A percentile compares a stretch with the other conserved stretches of the same genome.
Evolutionary conservation across 345 rosid genomes (phyloP).

Genomic region (Eucalyptus leucophloia): DNA sequence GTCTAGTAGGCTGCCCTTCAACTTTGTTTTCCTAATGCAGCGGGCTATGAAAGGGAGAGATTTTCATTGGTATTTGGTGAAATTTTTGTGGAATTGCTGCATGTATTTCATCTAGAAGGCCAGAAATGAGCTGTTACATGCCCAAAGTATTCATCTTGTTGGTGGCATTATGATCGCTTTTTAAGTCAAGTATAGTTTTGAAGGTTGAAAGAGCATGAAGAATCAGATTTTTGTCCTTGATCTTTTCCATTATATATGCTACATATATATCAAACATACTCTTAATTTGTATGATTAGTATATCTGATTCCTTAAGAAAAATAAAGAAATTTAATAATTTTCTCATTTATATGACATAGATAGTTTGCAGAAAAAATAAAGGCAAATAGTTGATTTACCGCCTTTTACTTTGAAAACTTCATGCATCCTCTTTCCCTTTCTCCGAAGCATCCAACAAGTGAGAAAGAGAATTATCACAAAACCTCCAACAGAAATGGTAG

Average conservation of each 20-base stretch:
- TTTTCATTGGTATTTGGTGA: not conserved
- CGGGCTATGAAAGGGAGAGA: slow-evolving; percentile 1
- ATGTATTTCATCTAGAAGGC: not conserved
- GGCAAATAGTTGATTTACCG: not conserved
- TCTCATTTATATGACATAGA: not conserved
- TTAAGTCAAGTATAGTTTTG: not conserved
- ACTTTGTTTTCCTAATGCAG: not conserved
- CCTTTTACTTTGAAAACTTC: not conserved
- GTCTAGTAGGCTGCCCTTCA: not conserved
- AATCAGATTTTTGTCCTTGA: not conserved
- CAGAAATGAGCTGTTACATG: not conserved
- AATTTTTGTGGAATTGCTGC: not conserved
- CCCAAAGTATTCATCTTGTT: not conserved
- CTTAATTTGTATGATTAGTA: too few relatives aligned
- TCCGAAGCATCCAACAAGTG: not conserved
- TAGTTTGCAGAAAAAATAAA: too few relatives aligned
- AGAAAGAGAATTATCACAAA: not conserved
- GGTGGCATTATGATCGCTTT: not conserved
- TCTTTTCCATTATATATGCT: too few relatives aligned
- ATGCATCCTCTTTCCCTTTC: not conserved
- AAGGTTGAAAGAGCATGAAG: not conserved
- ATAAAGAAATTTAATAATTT: too few relatives aligned
- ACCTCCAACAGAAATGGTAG: not conserved
- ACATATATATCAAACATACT: not conserved
- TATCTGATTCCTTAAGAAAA: not conserved